Conservation (phyloP, 805 yeast species). For the Yueomyces sinensis region DNA sequence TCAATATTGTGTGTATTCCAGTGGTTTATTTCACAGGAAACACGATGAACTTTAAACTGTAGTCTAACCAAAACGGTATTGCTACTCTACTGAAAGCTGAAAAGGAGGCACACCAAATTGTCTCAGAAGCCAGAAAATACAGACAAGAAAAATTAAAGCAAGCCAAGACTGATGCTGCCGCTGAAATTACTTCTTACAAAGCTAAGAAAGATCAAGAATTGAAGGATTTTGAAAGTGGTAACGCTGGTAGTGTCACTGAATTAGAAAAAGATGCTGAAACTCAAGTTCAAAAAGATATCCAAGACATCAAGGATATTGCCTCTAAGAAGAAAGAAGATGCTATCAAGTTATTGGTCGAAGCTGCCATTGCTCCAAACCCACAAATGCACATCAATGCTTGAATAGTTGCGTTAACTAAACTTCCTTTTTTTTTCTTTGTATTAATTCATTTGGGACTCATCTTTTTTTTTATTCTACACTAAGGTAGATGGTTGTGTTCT, state of each 20-base stretch:
- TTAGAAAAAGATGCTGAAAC: conserved; percentile 63
- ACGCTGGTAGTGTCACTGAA: conserved; percentile 41
- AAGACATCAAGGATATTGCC: conserved; percentile 52
- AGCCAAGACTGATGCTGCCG: conserved; percentile 85
- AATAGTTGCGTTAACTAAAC: no score
- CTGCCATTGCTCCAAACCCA: conserved; percentile 69
- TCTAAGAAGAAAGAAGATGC: conserved; percentile 52
- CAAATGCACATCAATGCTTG: conserved; percentile 80
- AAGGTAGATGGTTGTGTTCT: no score
- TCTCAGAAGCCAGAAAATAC: conserved; percentile 82
- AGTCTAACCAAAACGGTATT: conserved; percentile 24
- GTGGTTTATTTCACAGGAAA: no score
- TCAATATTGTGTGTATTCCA: no score
- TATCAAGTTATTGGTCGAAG: conserved; percentile 62
- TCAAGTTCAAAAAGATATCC: conserved; percentile 57
- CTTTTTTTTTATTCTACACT: no score
- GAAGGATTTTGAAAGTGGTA: conserved; percentile 54
- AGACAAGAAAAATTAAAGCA: conserved; percentile 71
- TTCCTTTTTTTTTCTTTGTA: no score
- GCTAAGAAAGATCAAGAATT: conserved; percentile 72
- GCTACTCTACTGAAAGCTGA: conserved; percentile 52
- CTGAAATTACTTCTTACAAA: conserved; percentile 81
- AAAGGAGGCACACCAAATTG: conserved; percentile 93
- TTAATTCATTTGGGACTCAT: no score
- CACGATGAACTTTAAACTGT: no score